Base-by-base conservation (phyloP, 2,329 filamentous ascomycete species). In the Camillea tinctor region DNA sequence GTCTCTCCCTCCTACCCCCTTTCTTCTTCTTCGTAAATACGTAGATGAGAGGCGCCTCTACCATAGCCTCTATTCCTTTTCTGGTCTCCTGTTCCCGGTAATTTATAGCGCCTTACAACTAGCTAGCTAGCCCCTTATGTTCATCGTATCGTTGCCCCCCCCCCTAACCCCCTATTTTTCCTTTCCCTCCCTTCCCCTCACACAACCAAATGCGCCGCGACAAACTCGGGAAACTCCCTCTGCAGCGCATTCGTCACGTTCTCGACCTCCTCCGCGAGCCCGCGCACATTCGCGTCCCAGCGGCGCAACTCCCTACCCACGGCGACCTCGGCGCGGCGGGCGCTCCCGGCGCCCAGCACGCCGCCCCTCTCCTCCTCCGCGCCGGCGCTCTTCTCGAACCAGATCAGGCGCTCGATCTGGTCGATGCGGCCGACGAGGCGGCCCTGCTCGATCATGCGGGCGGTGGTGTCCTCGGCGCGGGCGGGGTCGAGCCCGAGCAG, bases 361-460 rank as follows among this genome's bases (percentile, higher is more conserved):
- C 87, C 88, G 26, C 36, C 36, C 36, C 15, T n/a, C 15, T n/a
- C 88, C 70, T 92, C 89, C 30, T 15, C 24, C 2, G 22, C 51
- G 15, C 8, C 24, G 23, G n/a, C n/a, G 44, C 86, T 86, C 71
- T 76, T 81, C 75, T 95, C 91, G 73, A 99, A 99, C 79, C 88
- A 93, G 61, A 99, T 93, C 11, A 93, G 79, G 15, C 90, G 84
- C 59, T 93, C 91, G 59, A 99, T 93, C 79, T 99, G 95, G 76
- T 99, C 94, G 70, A 99, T 98, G 59, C 89, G 88, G 7, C 94
- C 95, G 2, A 89, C 86, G 55, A 99, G 77, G 30, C 95, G 87
- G 9, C 92, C 93, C 75, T 97, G 93, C 79, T 98, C 93, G 69
- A 99, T 92, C 95, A 99, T 99, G 68, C 87, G 84, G 4, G 94